Evolutionary conservation across 1,284 basidiomycete genomes (phyloP), one percentile per base, ranked within the genome.

Genomic region (Melampsora americana): DNA sequence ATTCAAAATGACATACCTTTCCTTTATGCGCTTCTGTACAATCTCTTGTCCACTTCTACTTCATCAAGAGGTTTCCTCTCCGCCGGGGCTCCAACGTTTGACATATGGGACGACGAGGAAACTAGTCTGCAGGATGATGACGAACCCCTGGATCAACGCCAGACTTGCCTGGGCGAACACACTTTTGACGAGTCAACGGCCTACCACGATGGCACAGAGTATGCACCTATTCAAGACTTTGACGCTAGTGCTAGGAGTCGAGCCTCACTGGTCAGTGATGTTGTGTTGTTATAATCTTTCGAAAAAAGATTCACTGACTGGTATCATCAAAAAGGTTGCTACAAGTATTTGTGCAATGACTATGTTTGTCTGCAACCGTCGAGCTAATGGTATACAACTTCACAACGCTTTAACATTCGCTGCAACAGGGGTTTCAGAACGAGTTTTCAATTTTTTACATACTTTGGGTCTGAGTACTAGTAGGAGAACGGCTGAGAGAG

Each of bases 301-400:
- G 20, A 20, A 20, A 48, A 48, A 11, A 11, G 20, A 11, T 11
- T 48, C 11, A 48, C n/a, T n/a, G n/a, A n/a, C n/a, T n/a, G n/a
- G n/a, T n/a, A 11, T 48, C 11, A 11, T 48, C 11, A 11, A 11
- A 48, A 11, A 48, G 46, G 20, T 11, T 48, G 56, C 69, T 26
- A 4, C 14, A 61, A 70, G 50, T 23, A 61, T 70, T 7, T 61
- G 30, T 23, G 56, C 69, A 39, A 70, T 70, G 69, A 30, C 60
- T 39, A 26, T 56, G 14, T 70, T 44, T 44, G 69, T 42, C 35
- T n/a, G 32, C 20, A 70, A 70, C 28, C 32, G 44, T 16, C 30
- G 69, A 9, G 28, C 28, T 26, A 70, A 70, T 23, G 44, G 50
- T 14, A n/a, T 69, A 16, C 68, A 69, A 44, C 12, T 69, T 12